Base-by-base conservation (phyloP, 1,284 basidiomycete species). In the Apiotrichum domesticum region DNA sequence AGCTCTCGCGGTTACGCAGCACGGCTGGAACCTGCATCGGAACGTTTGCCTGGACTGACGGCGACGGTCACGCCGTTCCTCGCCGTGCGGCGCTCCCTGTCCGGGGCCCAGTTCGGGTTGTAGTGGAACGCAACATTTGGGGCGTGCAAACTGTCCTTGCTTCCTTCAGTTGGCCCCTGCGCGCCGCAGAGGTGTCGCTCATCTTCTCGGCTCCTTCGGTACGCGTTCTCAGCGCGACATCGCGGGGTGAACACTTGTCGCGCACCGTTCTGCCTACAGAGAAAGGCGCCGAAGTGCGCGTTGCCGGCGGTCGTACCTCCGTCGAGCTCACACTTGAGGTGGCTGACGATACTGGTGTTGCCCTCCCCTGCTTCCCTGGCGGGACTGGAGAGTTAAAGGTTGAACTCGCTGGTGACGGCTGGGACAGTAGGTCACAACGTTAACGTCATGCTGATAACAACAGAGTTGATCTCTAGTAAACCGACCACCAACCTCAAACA, bases 251-350 rank as follows among this genome's bases (percentile, higher is more conserved):
- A 7, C 57, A 42, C 2, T 43, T 66, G 3, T 49, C 46, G 3
- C 45, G 42, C 9, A 41, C 50, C 2, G 50, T 58, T 4, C 32
- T 52, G 4, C 35, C 40, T 3, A 1, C 21, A 3, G 53, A 45
- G 2, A 34, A 29, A 6, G 44, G 53, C 8, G 46, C 46, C 3
- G 55, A 63, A 29, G 52, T 55, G 15, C 58, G 55, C 11, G 37
- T 62, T 9, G 47, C 47, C 3, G 60, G 57, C 14, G 58, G 55
- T 5, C 56, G 62, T 4, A 63, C 58, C 5, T 13, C 42, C 1
- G 56, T 62, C 10, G 66, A 70, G 34, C 51, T 70, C 7, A 64
- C 62, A 1, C 37, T 67, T 33, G 69, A 71, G 41, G 57, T 63
- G 10, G 56, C 52, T 9, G 45, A 43, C 21, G 57, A 56, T 8